Evolutionary conservation across 1,284 basidiomycete species (phyloP).

Genomic region (Phlebopus sp.): DNA sequence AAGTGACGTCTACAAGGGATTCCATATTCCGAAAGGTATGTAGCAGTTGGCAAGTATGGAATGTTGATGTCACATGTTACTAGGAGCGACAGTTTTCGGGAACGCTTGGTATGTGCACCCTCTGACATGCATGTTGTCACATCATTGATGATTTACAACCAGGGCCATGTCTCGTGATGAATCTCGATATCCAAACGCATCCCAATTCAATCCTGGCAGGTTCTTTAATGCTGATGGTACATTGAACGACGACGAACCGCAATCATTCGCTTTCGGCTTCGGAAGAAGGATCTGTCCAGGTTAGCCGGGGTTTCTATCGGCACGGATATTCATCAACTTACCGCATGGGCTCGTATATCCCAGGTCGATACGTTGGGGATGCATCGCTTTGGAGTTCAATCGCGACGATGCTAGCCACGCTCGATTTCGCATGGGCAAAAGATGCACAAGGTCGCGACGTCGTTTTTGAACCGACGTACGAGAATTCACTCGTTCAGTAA

Average conservation of each 20-base stretch:
- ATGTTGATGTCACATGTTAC: background rate
- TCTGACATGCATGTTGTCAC: too few relatives aligned
- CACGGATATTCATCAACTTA: too few relatives aligned
- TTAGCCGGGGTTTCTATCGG: too few relatives aligned
- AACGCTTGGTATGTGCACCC: constrained; percentile 18
- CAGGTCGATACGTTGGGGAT: constrained; percentile 8
- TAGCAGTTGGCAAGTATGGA: background rate
- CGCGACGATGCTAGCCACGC: constrained; percentile 10
- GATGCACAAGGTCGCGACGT: constrained; percentile 6
- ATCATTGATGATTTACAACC: too few relatives aligned
- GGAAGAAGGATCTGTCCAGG: too few relatives aligned
- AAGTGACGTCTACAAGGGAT: constrained; percentile 23
- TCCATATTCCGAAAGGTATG: constrained; percentile 22
- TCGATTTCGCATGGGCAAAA: constrained; percentile 5
- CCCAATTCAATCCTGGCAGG: constrained; percentile 21
- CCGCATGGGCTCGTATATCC: background rate
- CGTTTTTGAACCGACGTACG: background rate
- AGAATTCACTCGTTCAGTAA: constrained; percentile 2
- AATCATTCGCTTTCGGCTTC: too few relatives aligned
- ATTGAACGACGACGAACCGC: constrained; percentile 15
- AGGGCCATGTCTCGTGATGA: constrained; percentile 26
- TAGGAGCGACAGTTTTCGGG: constrained; percentile 11
- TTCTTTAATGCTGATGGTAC: constrained; percentile 20
- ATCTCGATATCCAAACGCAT: constrained; percentile 17
- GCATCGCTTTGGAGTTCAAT: constrained; percentile 5